Percentiles rank a stretch among this genome's conserved stretches.
phyloP scores from a whole-genome alignment of 371 early-diverging fungal genomes.

The Dentiscutata heterogama region DNA sequence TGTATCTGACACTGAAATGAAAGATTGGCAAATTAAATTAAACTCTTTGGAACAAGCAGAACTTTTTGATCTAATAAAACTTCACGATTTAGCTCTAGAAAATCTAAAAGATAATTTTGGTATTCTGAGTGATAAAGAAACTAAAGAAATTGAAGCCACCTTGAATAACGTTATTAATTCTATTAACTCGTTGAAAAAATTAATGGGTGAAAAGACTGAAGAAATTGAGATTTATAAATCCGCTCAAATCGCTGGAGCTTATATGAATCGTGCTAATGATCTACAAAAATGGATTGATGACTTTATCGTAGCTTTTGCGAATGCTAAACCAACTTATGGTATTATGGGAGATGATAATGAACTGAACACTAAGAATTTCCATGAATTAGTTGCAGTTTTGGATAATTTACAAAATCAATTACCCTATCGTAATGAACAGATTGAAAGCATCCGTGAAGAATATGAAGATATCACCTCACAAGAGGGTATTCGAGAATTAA shows the following conservation, averaged over 20 bases:
- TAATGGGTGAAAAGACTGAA: conserved; percentile 35
- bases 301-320: neutral
- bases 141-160: neutral
- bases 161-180: conserved; percentile 4
- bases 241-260: conserved; percentile 30
- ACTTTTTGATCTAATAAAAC: conserved; percentile 36
- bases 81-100: conserved; percentile 29
- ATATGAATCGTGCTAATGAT: conserved; percentile 23
- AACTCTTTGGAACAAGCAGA: conserved; percentile 38
- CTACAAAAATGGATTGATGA: conserved; percentile 41
- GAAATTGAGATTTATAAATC: conserved; percentile 41
- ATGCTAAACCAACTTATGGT: conserved; percentile 15
- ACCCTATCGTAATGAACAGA: conserved; percentile 9
- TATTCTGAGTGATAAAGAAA: conserved; percentile 34
- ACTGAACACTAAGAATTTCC: conserved; percentile 30
- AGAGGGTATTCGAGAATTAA: conserved; percentile 39
- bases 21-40: conserved; percentile 45
- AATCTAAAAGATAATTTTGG: conserved; percentile 34
- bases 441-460: conserved; percentile 37
- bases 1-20: neutral
- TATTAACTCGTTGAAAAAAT: conserved; percentile 14
- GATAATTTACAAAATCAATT: conserved; percentile 27
- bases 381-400: conserved; percentile 3
- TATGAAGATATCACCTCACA: conserved; percentile 24
- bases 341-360: conserved; percentile 33